Conservation (phyloP, 306 rosid species). For the Macrotyloma uniflorum region DNA sequence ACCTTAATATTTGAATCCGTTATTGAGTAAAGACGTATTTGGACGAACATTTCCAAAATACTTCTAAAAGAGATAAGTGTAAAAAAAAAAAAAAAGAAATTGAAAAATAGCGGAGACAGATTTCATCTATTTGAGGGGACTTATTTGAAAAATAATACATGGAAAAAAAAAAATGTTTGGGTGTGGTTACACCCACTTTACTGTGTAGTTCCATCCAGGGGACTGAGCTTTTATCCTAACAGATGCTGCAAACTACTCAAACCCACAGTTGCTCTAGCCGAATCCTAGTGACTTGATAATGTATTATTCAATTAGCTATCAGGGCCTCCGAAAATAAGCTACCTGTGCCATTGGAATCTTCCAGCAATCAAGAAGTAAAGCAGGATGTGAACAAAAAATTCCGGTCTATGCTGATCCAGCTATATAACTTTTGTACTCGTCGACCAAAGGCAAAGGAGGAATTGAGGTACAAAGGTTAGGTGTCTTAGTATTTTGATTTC, state of each 20-base stretch:
- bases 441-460: conserved; percentile 21
- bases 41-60: no score
- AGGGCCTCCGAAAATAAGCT: background rate
- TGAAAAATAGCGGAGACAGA: background rate
- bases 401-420: conserved; percentile 1
- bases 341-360: conserved; percentile 3
- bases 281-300: conserved; percentile 21
- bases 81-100: no score
- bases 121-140: background rate
- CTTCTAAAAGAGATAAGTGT: no score
- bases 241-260: background rate
- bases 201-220: background rate
- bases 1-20: background rate
- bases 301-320: conserved; percentile 32
- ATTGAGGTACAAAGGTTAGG: conserved; percentile 11
- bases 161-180: background rate
- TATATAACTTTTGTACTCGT: conserved; percentile 25
- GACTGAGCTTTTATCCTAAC: conserved; percentile 2
- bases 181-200: background rate
- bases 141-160: background rate
- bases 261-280: background rate
- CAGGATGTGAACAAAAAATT: background rate
- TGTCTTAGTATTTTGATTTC: background rate
- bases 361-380: background rate
- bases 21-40: background rate